Base-by-base conservation (phyloP, 176 grass and related monocot species). In the Phragmites australis region DNA sequence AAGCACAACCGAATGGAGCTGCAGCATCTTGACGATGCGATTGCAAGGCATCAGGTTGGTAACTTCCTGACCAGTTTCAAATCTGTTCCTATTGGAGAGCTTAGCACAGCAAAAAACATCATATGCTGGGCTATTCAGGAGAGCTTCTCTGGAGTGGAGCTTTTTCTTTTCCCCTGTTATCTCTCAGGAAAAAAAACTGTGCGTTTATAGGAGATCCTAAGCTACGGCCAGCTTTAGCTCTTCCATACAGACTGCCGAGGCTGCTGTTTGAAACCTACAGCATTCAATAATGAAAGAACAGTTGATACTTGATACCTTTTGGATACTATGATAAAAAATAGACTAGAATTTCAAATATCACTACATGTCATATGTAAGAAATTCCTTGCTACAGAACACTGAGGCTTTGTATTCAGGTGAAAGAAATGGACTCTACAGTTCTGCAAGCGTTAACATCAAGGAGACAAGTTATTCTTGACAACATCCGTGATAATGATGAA, bases 401-500 rank as follows among this genome's bases (percentile, higher is more conserved):
- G 63, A 85, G 39, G 76, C 18, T 9, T 92, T 80, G 58, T 85
- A 61, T 80, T 68, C 76, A 98, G 90, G 80, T 82, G 31, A 67
- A 85, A 63, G 90, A 93, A 56, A 80, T 77, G 79, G 87, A 92
- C 74, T 83, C 78, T 49, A 74, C 78, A 23, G 78, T 91, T 78
- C 72, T 91, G 34, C 88, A 93, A 89, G 84, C 82, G 1, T 70
- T 99, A 79, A 96, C 79, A 86, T 93, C 90, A 72, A 93, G 97
- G 84, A 99, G 97, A 61, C 97, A 99, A 70, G 66, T 99, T 74
- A 96, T 99, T 86, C 90, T 99, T 61, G 97, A 99, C 67, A 99
- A 99, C 47, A 93, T 99, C 27, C 90, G 97, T 60, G 97, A 99
- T 68, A 99, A 99, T 75, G 97, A 99, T 66, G 97, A 99, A 82